phyloP scores from a whole-genome alignment of 2,329 filamentous ascomycete genomes.

The Aspergillus sp. region DNA sequence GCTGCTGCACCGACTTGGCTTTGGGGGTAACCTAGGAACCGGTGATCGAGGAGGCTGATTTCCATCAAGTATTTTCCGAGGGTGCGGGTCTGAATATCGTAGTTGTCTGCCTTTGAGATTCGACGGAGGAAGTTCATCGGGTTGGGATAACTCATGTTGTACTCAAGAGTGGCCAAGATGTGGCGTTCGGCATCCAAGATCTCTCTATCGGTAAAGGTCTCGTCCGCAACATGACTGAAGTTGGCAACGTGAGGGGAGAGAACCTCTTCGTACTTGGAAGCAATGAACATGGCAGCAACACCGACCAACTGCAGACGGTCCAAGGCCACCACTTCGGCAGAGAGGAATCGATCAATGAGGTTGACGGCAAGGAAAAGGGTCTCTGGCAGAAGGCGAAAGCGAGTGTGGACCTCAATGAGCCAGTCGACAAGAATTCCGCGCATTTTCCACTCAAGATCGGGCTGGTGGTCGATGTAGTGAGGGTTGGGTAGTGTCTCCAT shows the following conservation, averaged over 20 bases:
- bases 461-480: slow-evolving; percentile 92
- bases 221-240: slow-evolving; percentile 95
- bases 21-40: slow-evolving; percentile 86
- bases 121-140: slow-evolving; percentile 99
- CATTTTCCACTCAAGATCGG: slow-evolving; percentile 97
- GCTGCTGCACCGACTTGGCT: slow-evolving; percentile 89
- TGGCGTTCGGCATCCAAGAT: slow-evolving; percentile 97
- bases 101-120: slow-evolving; percentile 99
- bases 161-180: slow-evolving; percentile 86
- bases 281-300: slow-evolving; percentile 99
- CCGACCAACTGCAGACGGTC: slow-evolving; percentile 96
- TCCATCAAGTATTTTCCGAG: slow-evolving; percentile 98
- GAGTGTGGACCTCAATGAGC: slow-evolving; percentile 97
- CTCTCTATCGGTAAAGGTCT: slow-evolving; percentile 92
- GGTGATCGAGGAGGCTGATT: slow-evolving; percentile 92
- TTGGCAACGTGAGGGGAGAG: slow-evolving; percentile 95
- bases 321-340: slow-evolving; percentile 91
- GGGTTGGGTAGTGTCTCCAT: slow-evolving; percentile 81
- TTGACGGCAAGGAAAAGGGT: slow-evolving; percentile 97
- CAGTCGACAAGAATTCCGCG: slow-evolving; percentile 96
- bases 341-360: slow-evolving; percentile 97
- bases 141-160: slow-evolving; percentile 97
- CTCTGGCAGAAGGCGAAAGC: slow-evolving; percentile 93
- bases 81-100: slow-evolving; percentile 96
- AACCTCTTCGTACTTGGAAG: slow-evolving; percentile 98